Percentiles rank a stretch among this genome's conserved stretches.
phyloP scores from a whole-genome alignment of 208 protist species.

The Endotrypanum monterogeii region DNA sequence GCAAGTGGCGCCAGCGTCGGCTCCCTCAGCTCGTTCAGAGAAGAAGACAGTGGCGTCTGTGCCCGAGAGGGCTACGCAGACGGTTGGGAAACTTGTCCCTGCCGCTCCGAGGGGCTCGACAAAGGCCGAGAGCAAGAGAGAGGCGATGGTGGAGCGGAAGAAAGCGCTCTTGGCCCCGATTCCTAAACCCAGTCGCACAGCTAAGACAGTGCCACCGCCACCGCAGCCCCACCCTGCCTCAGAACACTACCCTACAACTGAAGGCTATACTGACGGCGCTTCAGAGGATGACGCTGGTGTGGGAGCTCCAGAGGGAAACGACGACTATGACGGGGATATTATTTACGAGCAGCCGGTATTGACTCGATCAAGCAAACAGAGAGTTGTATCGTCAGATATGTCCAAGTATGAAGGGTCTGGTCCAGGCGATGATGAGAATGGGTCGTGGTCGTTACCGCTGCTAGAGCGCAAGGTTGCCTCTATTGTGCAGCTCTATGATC shows the following conservation, averaged over 20 bases:
- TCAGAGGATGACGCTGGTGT: not conserved
- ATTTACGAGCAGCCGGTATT: slow-evolving; percentile 20
- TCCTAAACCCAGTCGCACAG: not conserved
- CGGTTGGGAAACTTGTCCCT: not conserved
- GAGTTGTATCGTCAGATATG: slow-evolving; percentile 8
- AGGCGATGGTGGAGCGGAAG: not conserved
- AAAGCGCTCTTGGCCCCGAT: slow-evolving; percentile 1
- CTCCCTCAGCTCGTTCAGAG: slow-evolving; percentile 1
- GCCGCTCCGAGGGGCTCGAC: not conserved
- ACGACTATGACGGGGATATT: slow-evolving; percentile 10
- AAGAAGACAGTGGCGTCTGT: slow-evolving; percentile 14
- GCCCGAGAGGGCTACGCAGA: not conserved
- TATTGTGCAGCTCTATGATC: slow-evolving; percentile 80
- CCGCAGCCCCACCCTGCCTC: not conserved
- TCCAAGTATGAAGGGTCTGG: slow-evolving; percentile 11
- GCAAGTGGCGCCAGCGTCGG: slow-evolving; percentile 15
- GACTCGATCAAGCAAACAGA: not conserved
- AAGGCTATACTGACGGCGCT: slow-evolving; percentile 20
- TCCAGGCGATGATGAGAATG: slow-evolving; percentile 1
- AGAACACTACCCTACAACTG: slow-evolving; percentile 27
- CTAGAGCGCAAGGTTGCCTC: slow-evolving; percentile 72
- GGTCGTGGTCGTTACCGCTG: slow-evolving; percentile 26
- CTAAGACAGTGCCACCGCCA: not conserved
- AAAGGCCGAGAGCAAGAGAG: not conserved
- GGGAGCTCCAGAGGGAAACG: not conserved